phyloP scores from a whole-genome alignment of 495 filamentous ascomycete genomes.

The Talaromyces wortmannii region DNA sequence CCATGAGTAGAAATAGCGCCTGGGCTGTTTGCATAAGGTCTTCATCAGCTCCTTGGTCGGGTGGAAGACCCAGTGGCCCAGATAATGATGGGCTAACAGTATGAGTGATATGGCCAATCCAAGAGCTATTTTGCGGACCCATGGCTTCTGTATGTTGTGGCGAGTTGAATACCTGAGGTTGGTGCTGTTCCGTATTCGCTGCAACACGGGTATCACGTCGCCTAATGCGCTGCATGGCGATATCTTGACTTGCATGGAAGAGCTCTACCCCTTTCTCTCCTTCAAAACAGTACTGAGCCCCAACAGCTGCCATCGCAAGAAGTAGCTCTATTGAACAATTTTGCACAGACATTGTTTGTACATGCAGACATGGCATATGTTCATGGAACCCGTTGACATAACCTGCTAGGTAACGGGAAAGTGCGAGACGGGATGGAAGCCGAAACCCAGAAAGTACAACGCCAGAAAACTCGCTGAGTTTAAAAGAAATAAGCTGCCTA shows the following conservation, averaged over 20 bases:
- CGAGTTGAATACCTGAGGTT: not conserved
- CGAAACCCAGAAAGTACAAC: conserved; percentile 58
- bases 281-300: conserved; percentile 53
- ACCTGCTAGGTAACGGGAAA: conserved; percentile 38
- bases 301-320: conserved; percentile 38
- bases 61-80: not conserved
- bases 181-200: conserved; percentile 28
- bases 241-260: conserved; percentile 46
- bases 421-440: conserved; percentile 39
- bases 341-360: conserved; percentile 38
- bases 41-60: not conserved
- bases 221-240: not conserved
- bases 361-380: conserved; percentile 43
- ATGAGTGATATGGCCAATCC: not conserved
- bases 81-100: not conserved
- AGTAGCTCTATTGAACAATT: conserved; percentile 37
- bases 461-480: conserved; percentile 56
- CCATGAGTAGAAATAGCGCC: not conserved
- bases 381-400: conserved; percentile 42
- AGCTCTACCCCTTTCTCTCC: conserved; percentile 57
- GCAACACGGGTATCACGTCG: not conserved
- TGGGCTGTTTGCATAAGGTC: not conserved
- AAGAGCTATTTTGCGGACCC: not conserved
- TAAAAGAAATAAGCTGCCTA: conserved; percentile 52
- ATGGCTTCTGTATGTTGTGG: not conserved